These are phyloP conservation scores for Capsella bursapastoris DNA, from an alignment of 345 rosid genomes.

Conservation along the genomic window DNA sequence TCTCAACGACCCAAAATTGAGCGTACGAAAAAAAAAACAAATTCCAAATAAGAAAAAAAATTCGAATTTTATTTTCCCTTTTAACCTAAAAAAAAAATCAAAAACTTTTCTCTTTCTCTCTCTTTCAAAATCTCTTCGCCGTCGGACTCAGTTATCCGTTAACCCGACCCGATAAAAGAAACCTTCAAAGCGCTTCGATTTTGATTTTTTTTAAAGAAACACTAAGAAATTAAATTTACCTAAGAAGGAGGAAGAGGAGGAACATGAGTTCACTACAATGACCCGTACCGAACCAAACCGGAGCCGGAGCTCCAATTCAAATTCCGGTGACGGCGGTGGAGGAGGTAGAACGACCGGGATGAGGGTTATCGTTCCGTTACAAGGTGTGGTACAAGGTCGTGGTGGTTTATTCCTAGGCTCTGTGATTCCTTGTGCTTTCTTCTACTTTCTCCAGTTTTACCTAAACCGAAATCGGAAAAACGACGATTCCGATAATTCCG, in stretches of 20 bases:
- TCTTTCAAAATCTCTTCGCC: constrained; percentile 31
- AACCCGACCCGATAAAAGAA: constrained; percentile 34
- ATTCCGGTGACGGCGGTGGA: constrained; percentile 39
- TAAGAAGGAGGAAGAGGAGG: not conserved
- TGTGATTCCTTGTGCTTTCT: constrained; percentile 90
- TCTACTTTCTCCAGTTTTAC: constrained; percentile 89
- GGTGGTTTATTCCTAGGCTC: constrained; percentile 92
- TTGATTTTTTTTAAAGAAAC: not conserved
- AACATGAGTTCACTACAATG: constrained; percentile 56
- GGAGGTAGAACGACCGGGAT: constrained; percentile 69
- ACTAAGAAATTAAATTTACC: not conserved
- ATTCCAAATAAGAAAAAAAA: not conserved
- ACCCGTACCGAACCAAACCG: constrained; percentile 55
- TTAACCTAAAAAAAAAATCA: not conserved
- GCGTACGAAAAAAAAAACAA: constrained; percentile 35
- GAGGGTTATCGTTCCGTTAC: constrained; percentile 93
- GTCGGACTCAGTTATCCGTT: constrained; percentile 33
- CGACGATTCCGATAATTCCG: constrained; percentile 46
- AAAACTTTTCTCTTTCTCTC: not conserved
- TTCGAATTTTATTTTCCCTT: not conserved
- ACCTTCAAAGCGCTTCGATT: not conserved
- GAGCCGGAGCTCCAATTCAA: constrained; percentile 47
- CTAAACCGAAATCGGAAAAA: constrained; percentile 65
- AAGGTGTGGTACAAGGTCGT: constrained; percentile 90
- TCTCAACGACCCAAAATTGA: constrained; percentile 50